These are phyloP conservation scores for Phytopythium ostracodes DNA, from an alignment of 352 stramenopile species.

Conservation along the genomic window DNA sequence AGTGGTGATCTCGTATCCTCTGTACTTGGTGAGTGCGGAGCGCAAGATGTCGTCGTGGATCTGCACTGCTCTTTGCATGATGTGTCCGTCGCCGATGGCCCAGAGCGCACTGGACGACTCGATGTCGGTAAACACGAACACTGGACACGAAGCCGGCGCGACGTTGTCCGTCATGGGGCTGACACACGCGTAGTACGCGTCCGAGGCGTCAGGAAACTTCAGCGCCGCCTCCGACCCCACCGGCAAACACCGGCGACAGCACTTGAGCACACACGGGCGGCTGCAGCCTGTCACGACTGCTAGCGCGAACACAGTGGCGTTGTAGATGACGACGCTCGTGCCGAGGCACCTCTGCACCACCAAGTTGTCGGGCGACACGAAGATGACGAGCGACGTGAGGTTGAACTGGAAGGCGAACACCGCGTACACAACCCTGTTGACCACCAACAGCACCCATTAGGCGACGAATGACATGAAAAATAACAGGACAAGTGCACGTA, in stretches of 20 bases:
- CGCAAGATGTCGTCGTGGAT: conserved; percentile 40
- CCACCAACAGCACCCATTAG: background rate
- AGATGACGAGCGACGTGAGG: conserved; percentile 38
- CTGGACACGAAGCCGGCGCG: conserved; percentile 13
- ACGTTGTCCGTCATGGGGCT: conserved; percentile 9
- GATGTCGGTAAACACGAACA: conserved; percentile 62
- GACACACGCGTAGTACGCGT: conserved; percentile 8
- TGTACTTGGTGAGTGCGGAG: conserved; percentile 22
- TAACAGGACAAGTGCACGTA: conserved; percentile 3
- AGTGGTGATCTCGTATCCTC: conserved; percentile 73
- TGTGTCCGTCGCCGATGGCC: conserved; percentile 21
- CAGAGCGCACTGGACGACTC: conserved; percentile 50
- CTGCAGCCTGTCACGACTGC: conserved; percentile 37
- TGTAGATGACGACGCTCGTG: conserved; percentile 35
- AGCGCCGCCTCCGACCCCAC: conserved; percentile 18
- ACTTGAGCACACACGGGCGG: conserved; percentile 34
- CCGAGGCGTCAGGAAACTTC: conserved; percentile 17
- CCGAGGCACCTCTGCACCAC: conserved; percentile 21
- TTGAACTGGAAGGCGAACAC: conserved; percentile 56
- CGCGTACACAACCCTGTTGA: conserved; percentile 21
- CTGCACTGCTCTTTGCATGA: conserved; percentile 33
- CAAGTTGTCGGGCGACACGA: conserved; percentile 9
- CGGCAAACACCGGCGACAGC: conserved; percentile 25
- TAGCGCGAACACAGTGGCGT: conserved; percentile 33
- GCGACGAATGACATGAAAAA: background rate